Evolutionary conservation across 768 basidiomycete genomes (phyloP), one percentile per base, ranked within the genome.

Genomic region (Mycena pura): DNA sequence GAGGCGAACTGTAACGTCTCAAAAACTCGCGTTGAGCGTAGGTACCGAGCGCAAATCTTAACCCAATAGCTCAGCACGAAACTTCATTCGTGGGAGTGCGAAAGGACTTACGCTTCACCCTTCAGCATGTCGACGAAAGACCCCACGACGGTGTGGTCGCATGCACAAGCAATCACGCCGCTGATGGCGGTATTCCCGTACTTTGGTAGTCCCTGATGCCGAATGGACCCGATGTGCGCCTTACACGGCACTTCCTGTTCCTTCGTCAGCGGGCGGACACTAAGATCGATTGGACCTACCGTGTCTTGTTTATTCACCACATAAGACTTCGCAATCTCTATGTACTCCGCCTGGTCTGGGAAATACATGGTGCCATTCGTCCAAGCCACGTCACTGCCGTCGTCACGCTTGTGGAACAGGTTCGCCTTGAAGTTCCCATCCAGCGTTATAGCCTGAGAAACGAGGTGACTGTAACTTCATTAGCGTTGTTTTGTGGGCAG

Each of bases 121-220:
- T 44, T 45, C 10, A 31, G 53, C 53, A 55, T 55, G 41, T 55
- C 53, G 17, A 55, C 31, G 13, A 55, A 22, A 4, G 53, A 44
- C n/a, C n/a, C n/a, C n/a, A n/a, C n/a, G n/a, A n/a, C n/a, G n/a
- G n/a, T n/a, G n/a, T n/a, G n/a, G n/a, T 53, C 51, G 17, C 51
- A 53, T 13, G 51, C 51, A 38, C 51, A 53, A 3, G 36, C 51
- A 5, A 53, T 27, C 10, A 53, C 51, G 2, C 51, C 51, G 22
- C 51, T 53, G 39, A 53, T 22, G 7, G 51, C 51, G 7, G 38
- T 53, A 25, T 53, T 53, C 36, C 51, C 51, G 21, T 53, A 53
- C 34, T 53, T 53, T 3, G 39, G 8, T 3, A 13, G 34, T 14
- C 51, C 51, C 22, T 53, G 51, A 22, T 53, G 51, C 5, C 51